phyloP scores from a whole-genome alignment of 805 yeast species.

The Starmerella powellii region DNA sequence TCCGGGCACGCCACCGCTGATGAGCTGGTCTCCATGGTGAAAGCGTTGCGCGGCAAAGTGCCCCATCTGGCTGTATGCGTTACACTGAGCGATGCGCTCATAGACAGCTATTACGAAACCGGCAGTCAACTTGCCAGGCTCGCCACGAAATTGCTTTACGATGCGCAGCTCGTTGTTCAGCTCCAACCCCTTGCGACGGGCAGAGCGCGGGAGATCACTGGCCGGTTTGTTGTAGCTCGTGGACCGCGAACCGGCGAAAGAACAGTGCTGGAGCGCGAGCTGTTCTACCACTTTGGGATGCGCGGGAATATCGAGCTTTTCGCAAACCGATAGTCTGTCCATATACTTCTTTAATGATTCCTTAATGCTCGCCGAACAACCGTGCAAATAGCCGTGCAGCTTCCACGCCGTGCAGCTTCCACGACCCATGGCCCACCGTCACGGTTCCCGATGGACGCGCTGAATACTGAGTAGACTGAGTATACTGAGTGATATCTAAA shows the following conservation, averaged over 20 bases:
- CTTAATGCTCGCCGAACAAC: too few relatives aligned
- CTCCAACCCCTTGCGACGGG: conserved; percentile 66
- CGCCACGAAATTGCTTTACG: conserved; percentile 38
- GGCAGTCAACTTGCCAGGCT: conserved; percentile 36
- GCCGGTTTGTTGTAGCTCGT: conserved; percentile 46
- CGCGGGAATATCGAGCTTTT: conserved; percentile 6
- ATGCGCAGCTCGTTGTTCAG: conserved; percentile 41
- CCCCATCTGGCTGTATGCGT: conserved; percentile 30
- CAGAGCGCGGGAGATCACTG: conserved; percentile 71
- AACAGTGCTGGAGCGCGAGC: conserved; percentile 10
- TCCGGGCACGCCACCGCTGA: conserved; percentile 23
- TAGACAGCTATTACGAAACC: conserved; percentile 27
- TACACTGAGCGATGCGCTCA: conserved; percentile 32
- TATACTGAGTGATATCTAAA: not conserved
- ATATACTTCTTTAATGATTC: too few relatives aligned
- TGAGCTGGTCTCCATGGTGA: conserved; percentile 30
- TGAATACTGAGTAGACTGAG: too few relatives aligned
- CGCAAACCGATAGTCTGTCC: not conserved
- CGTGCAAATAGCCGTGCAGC: too few relatives aligned
- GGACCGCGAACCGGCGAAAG: conserved; percentile 35
- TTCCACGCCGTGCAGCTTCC: too few relatives aligned
- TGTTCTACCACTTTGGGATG: conserved; percentile 11
- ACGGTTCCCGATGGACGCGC: too few relatives aligned
- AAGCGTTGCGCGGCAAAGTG: conserved; percentile 28
- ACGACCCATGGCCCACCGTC: too few relatives aligned